Evolutionary conservation across 1,139 yeast species (phyloP).

Genomic region (Geotrichum cucujoidarum): DNA sequence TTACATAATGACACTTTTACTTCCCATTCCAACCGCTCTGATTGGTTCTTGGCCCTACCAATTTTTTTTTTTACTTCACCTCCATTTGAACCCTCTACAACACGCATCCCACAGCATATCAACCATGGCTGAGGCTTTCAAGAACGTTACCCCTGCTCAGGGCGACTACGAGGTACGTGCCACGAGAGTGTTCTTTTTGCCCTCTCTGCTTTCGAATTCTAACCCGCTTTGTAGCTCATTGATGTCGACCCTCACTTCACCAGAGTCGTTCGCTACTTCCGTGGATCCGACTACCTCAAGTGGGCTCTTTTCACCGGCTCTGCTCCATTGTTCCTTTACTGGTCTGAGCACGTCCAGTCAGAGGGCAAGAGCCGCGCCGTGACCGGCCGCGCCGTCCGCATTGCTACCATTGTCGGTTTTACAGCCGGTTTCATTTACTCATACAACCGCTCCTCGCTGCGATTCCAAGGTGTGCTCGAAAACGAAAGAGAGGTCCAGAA

Average conservation of each 20-base stretch:
- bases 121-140: constrained; percentile 18
- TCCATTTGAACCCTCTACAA: constrained; percentile 1
- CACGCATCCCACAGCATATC: constrained; percentile 1
- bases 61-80: constrained; percentile 1
- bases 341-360: constrained; percentile 49
- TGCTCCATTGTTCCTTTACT: constrained; percentile 58
- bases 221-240: constrained; percentile 39
- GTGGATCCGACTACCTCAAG: constrained; percentile 59
- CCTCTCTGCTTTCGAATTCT: not conserved
- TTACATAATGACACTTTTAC: not conserved
- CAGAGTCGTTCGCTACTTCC: constrained; percentile 67
- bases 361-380: constrained; percentile 56
- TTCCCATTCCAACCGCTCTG: constrained; percentile 1
- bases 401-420: constrained; percentile 56
- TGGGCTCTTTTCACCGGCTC: constrained; percentile 63
- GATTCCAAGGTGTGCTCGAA: constrained; percentile 78
- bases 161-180: constrained; percentile 18
- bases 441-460: constrained; percentile 55
- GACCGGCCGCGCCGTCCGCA: constrained; percentile 54
- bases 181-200: not conserved
- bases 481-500: constrained; percentile 64
- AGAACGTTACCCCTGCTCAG: constrained; percentile 19
- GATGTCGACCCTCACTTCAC: constrained; percentile 76
- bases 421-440: constrained; percentile 69
- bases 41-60: not conserved